Conservation (phyloP, 768 basidiomycete species). For the Tricholoma sp. region DNA sequence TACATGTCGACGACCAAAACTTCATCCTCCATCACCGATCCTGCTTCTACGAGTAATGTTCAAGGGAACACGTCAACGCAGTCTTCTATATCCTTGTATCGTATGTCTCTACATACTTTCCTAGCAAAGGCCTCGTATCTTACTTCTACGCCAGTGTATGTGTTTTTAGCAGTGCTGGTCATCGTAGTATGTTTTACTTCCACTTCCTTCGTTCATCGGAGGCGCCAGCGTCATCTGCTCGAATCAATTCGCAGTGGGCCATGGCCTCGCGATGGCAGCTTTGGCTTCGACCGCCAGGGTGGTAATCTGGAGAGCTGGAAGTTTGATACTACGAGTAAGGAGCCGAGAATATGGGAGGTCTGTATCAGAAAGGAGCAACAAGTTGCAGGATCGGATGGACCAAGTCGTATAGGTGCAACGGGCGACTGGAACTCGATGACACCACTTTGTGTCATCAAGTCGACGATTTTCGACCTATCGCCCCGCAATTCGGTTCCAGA, state of each 20-base stretch:
- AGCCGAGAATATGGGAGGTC: not conserved
- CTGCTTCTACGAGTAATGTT: no score
- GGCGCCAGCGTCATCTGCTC: not conserved
- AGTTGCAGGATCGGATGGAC: not conserved
- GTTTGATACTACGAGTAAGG: not conserved
- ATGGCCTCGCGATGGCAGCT: not conserved
- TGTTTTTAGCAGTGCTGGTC: not conserved
- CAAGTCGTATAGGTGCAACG: not conserved
- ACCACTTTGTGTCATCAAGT: not conserved
- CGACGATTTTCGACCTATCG: not conserved
- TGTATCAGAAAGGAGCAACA: not conserved
- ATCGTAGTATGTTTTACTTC: not conserved
- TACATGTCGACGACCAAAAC: no score
- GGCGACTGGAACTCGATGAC: not conserved
- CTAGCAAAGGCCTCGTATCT: not conserved
- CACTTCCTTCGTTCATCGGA: not conserved
- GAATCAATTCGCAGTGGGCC: not conserved
- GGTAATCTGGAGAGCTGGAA: not conserved
- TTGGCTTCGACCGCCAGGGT: not conserved
- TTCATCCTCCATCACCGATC: no score
- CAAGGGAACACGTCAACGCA: no score
- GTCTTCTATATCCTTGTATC: not conserved
- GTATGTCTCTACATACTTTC: not conserved
- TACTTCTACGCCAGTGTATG: not conserved
- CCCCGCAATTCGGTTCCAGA: not conserved